Base-by-base conservation (phyloP, 1,284 basidiomycete species). In the Puccinia horiana region DNA sequence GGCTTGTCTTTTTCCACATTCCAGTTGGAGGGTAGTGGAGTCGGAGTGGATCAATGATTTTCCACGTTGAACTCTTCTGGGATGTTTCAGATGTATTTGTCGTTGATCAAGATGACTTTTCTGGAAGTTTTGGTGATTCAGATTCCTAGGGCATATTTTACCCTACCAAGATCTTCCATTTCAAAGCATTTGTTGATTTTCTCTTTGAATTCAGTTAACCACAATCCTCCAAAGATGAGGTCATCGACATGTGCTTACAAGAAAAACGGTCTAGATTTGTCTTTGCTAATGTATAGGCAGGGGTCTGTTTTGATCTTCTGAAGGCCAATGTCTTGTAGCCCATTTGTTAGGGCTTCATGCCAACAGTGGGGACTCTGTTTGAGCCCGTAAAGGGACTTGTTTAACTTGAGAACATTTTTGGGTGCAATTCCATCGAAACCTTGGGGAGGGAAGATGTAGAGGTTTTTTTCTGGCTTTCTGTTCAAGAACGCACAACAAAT, bases 101-200 rank as follows among this genome's bases (percentile, higher is more conserved):
- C 70, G n/a, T 74, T 42, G 23, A 49, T 49, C 12, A 74, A 16
- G 16, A 8, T 26, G 42, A 74, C n/a, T 14, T 54, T 29, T 8
- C 52, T 26, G 14, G 20, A 8, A 3, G 42, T 23, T 54, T 49
- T 42, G 12, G 29, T 52, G 20, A 54, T 74, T 26, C 67, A 44
- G 37, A 74, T 74, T 32, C 70, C 70, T 3, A 74, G 70, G 23
- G 70, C 16, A n/a, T 74, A 74, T 52, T 54, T 16, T 6, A 74
- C 44, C 9, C 6, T n/a, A 4, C 70, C 70, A 29, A 74, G 44
- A 44, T 54, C 70, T 29, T 74, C 70, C 70, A 74, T 74, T 49
- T 74, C 70, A 52, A 74, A 74, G 29, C n/a, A 29, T 54, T 54
- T 4, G 26, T 54, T 74, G 18, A 74, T 74, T 35, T 54, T 54